These are phyloP conservation scores for Cladobotryum protrusum DNA, from an alignment of 2,329 filamentous ascomycete species.

Conservation along the genomic window DNA sequence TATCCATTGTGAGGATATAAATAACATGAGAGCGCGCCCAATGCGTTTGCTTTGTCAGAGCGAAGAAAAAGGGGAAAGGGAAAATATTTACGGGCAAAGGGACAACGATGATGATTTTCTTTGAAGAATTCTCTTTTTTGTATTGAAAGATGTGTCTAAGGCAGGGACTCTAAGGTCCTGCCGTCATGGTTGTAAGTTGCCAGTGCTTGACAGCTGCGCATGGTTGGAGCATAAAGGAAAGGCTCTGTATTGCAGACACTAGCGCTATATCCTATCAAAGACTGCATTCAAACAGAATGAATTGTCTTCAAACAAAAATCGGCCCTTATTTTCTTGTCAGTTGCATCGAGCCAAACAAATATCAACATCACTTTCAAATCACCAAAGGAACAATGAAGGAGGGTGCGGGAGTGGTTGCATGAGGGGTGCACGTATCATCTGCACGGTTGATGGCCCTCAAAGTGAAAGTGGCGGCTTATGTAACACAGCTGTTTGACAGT, in stretches of 20 bases:
- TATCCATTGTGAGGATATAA: neutral
- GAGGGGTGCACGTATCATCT: neutral
- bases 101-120: no score
- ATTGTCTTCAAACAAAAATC: neutral
- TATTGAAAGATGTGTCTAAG: neutral
- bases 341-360: no score
- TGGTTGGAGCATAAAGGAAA: neutral
- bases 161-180: neutral
- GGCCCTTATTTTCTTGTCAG: neutral
- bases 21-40: neutral
- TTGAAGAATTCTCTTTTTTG: neutral
- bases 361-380: no score
- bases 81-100: no score
- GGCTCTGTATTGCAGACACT: no score
- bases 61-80: no score
- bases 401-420: no score
- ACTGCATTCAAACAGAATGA: neutral
- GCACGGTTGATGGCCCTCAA: neutral
- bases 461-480: neutral
- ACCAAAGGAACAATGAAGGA: no score
- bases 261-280: neutral
- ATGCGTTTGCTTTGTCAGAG: no score
- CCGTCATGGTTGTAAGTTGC: neutral
- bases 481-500: constrained; percentile 10
- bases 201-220: constrained; percentile 5